Evolutionary conservation across 345 rosid species (phyloP), one percentile per base, ranked within the genome.

Genomic region (Garcia nutans): DNA sequence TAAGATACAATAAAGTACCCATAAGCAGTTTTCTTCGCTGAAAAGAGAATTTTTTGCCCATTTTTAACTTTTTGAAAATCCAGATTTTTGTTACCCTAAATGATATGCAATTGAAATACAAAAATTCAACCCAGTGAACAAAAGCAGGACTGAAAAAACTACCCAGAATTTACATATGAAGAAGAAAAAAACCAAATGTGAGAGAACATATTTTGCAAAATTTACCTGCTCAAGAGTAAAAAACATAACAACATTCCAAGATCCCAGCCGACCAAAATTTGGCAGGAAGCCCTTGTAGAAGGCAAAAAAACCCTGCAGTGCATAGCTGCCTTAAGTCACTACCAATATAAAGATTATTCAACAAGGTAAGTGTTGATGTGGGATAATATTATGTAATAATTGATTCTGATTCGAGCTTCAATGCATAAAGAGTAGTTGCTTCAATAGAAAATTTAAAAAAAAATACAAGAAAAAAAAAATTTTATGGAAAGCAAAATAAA

Each of bases 181-280:
- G 49, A 64, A 45, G 12, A 41, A 66, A 10, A 47, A 47, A 12
- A 23, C 54, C 23, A 33, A 49, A 28, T 6, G 61, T 3, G 23
- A 60, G 10, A 45, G 52, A 61, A 78, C 8, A 63, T 41, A 72
- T 23, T 44, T 44, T 65, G 67, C n/a, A 63, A 50, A 76, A 71
- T 86, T 87, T 84, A 96, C 98, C 93, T 93, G 99, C 84, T 96
- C 98, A 8, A 96, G 88, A 56, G 99, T 96, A 77, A 91, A 87
- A 81, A 96, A 93, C 99, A 93, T 92, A 80, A 96, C 90, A 77
- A 92, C 97, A 31, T 93, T 96, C 98, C 98, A 92, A 75, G 99
- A 93, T 80, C 99, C 99, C 68, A 96, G 94, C 66, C 97, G 88
- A 67, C 94, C 97, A 64, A 92, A 93, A 86, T 93, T 93, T 60